These are phyloP conservation scores for Cryphonectria radicalis DNA, from an alignment of 2,329 filamentous ascomycete genomes.

Conservation along the genomic window DNA sequence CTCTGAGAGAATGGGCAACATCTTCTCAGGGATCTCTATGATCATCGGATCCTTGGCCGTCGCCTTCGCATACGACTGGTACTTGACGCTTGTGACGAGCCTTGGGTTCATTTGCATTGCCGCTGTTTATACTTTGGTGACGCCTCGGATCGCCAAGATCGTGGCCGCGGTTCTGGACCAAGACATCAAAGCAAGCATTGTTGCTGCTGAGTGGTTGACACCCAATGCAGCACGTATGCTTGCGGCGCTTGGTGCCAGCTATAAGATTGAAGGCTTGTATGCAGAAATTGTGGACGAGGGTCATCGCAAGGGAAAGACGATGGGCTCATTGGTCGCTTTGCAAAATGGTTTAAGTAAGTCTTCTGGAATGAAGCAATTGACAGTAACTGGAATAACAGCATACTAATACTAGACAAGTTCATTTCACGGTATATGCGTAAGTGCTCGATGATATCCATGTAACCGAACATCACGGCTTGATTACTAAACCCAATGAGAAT, in stretches of 20 bases:
- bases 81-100: slow-evolving; percentile 61
- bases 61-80: slow-evolving; percentile 61
- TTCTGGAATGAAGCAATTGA: neutral
- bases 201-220: slow-evolving; percentile 57
- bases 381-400: neutral
- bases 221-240: slow-evolving; percentile 51
- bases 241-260: slow-evolving; percentile 64
- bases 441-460: neutral
- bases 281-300: slow-evolving; percentile 57
- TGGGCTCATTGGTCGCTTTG: slow-evolving; percentile 53
- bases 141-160: slow-evolving; percentile 60
- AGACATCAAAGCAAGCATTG: slow-evolving; percentile 60
- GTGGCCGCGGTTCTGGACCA: slow-evolving; percentile 49
- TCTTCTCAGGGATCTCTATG: slow-evolving; percentile 59
- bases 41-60: slow-evolving; percentile 57
- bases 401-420: slow-evolving; percentile 30
- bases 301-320: slow-evolving; percentile 50
- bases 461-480: neutral
- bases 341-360: slow-evolving; percentile 56
- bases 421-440: slow-evolving; percentile 39
- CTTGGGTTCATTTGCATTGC: slow-evolving; percentile 60
- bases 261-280: slow-evolving; percentile 58
- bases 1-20: slow-evolving; percentile 62
- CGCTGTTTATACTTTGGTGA: slow-evolving; percentile 50
- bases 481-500: neutral